Evolutionary conservation across 441 rosid genomes (phyloP).

Genomic region (Heliophila coronopifolia): DNA sequence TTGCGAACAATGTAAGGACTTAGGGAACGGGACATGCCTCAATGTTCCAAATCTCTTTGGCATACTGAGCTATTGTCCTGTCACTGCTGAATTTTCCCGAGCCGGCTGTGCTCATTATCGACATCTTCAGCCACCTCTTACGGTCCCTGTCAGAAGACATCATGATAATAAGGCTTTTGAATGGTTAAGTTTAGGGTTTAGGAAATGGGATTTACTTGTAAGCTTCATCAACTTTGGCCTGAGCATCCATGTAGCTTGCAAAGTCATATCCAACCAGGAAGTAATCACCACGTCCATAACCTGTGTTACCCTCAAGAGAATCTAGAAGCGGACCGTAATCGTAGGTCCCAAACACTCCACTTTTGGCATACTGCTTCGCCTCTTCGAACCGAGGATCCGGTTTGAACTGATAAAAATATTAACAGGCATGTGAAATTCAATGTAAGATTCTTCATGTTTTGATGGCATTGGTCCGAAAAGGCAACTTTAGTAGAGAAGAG

Average conservation of each 20-base stretch:
- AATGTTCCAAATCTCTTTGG: slow-evolving; percentile 85
- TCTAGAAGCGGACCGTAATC: slow-evolving; percentile 82
- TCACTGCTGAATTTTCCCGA: slow-evolving; percentile 88
- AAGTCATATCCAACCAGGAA: slow-evolving; percentile 89
- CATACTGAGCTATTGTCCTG: slow-evolving; percentile 76
- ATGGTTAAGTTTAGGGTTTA: slow-evolving; percentile 14
- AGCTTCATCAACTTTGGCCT: slow-evolving; percentile 69
- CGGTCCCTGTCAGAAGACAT: slow-evolving; percentile 45
- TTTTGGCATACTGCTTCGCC: slow-evolving; percentile 73
- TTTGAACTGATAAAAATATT: slow-evolving; percentile 90
- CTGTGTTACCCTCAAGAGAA: slow-evolving; percentile 82
- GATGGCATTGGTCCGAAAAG: too few relatives aligned
- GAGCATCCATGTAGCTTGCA: slow-evolving; percentile 77
- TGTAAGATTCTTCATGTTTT: not conserved
- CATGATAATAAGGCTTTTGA: not conserved
- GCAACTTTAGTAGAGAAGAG: too few relatives aligned
- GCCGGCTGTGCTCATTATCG: slow-evolving; percentile 89
- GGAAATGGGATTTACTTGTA: slow-evolving; percentile 59
- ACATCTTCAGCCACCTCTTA: slow-evolving; percentile 81
- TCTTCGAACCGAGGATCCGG: slow-evolving; percentile 89
- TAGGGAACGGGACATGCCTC: slow-evolving; percentile 64
- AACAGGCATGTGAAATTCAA: too few relatives aligned
- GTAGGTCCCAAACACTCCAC: slow-evolving; percentile 80
- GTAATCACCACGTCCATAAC: slow-evolving; percentile 89
- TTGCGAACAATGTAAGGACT: not conserved